phyloP scores from a whole-genome alignment of 768 basidiomycete species.

The Lentinula edodes region DNA sequence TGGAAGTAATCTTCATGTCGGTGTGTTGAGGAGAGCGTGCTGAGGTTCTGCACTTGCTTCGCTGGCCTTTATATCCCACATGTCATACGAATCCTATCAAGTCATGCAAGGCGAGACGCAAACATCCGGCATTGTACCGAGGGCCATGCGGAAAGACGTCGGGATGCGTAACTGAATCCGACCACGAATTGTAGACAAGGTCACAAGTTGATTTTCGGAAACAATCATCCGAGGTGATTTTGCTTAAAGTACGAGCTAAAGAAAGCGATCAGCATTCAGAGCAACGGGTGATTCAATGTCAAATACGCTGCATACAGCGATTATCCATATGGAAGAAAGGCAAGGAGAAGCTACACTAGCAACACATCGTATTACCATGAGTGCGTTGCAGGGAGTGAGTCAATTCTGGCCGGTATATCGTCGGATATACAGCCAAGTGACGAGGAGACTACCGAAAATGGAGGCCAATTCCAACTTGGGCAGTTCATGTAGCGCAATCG shows the following conservation, averaged over 20 bases:
- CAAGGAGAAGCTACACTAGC: not conserved
- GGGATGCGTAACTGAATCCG: conserved; percentile 11
- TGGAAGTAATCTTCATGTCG: conserved; percentile 5
- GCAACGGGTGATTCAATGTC: not conserved
- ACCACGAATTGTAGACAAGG: not conserved
- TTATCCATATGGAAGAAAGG: not conserved
- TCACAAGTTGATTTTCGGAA: not conserved
- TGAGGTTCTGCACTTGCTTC: not conserved
- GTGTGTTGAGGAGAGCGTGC: not conserved
- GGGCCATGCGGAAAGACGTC: conserved; percentile 20
- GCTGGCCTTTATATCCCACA: not conserved
- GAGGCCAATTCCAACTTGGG: not conserved
- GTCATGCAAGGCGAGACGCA: not conserved
- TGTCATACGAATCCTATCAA: not conserved
- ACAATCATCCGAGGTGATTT: not conserved
- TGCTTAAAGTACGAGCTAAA: not conserved
- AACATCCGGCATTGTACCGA: conserved; percentile 35
- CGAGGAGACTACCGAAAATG: not conserved
- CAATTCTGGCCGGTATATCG: not conserved
- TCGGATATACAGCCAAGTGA: not conserved
- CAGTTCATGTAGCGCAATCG: not conserved
- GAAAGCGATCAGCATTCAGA: not conserved
- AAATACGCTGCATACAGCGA: no score
- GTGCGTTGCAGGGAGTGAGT: no score
- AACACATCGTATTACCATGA: no score